Evolutionary conservation across 106 monocot species (phyloP).

Genomic region (Acanthochlamys bracteata): DNA sequence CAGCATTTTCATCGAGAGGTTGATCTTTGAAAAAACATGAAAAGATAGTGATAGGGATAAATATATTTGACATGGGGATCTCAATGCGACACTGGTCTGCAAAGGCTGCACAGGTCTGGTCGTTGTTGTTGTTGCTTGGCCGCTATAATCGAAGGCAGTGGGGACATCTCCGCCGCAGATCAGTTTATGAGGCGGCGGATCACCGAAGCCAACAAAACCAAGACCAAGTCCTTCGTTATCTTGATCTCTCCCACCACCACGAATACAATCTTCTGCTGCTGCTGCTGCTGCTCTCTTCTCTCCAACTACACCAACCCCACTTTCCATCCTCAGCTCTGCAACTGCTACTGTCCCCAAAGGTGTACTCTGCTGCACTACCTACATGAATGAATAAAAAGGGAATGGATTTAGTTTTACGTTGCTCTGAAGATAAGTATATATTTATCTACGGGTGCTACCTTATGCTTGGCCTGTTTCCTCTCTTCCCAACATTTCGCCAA

Average conservation of each 20-base stretch:
- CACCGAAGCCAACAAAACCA: constrained; percentile 11
- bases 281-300: background rate
- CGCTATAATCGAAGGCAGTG: background rate
- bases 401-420: background rate
- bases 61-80: constrained; percentile 16
- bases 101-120: constrained; percentile 8
- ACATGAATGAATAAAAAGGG: background rate
- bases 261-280: too few relatives aligned
- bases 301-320: background rate
- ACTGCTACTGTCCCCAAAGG: background rate
- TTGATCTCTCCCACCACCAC: background rate
- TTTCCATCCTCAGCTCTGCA: constrained; percentile 8
- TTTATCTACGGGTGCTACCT: background rate
- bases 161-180: background rate
- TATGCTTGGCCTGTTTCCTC: constrained; percentile 9
- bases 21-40: background rate
- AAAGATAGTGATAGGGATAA: background rate
- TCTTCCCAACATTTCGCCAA: constrained; percentile 29
- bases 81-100: background rate
- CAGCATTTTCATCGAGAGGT: background rate
- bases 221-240: constrained; percentile 3
- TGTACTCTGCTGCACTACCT: background rate
- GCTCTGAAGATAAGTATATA: background rate
- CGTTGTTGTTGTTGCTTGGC: background rate
- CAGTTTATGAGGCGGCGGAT: constrained; percentile 10